Evolutionary conservation across 1,139 yeast species (phyloP), one percentile per base, ranked within the genome.

Genomic region (Yamadazyma siamensis): DNA sequence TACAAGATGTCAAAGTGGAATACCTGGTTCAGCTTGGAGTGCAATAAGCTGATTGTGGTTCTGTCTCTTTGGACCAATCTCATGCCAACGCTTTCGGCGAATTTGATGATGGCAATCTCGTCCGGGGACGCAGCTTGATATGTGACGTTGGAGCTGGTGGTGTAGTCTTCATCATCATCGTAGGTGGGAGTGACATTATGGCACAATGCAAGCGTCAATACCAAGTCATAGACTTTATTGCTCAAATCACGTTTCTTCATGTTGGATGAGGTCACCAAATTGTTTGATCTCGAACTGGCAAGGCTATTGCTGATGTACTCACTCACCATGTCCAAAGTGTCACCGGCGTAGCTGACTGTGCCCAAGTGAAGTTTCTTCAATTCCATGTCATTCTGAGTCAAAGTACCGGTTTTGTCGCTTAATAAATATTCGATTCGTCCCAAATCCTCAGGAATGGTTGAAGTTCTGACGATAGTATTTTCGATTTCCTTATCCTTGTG

Each of bases 101-200:
- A 94, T 50, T 83, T 83, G 17, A 94, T 97, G 44, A 94, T 91
- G 13, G 99, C 98, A 41, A 91, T 80, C 56, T 94, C 99, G 62
- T 94, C 99, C 0, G 99, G 99, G 0, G 97, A 89, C 0, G 97
- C 96, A 0, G 98, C 98, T 57, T 94, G 99, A 53, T 89, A 94
- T 2, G 87, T 72, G 7, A 85, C 40, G 23, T 29, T 33, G 4
- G 17, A 11, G 9, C 20, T 25, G 17, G 39, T 39, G 24, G 31
- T 41, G 21, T 33, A 40, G 14, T 41, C 41, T 25, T 48, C 50
- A 27, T 41, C 50, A 5, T 42, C 46, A 6, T 49, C 54, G 34
- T 50, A 54, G 4, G 58, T 55, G 1, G 61, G 61, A 0, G 98
- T 94, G 17, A 94, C 99, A 46, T 88, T 88, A 54, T 94, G 99